phyloP scores from a whole-genome alignment of 768 basidiomycete species.

The Lactarius hengduanensis region DNA sequence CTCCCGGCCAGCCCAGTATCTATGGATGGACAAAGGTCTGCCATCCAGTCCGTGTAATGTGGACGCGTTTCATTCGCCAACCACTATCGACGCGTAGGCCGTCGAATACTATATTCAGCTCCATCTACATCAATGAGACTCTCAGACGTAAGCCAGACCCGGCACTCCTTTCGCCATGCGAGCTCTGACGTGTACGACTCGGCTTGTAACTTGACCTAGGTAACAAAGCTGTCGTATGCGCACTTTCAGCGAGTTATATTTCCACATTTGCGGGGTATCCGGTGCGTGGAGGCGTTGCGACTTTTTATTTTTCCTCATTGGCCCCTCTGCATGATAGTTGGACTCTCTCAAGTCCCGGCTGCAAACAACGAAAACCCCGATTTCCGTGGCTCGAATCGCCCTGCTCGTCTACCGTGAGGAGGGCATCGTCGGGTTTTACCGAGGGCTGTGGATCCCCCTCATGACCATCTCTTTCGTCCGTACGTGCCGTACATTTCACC shows the following conservation, averaged over 20 bases:
- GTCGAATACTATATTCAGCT: constrained; percentile 23
- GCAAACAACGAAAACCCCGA: constrained; percentile 76
- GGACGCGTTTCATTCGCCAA: constrained; percentile 14
- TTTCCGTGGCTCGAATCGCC: constrained; percentile 72
- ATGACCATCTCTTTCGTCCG: constrained; percentile 96
- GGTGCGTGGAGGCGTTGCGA: constrained; percentile 35
- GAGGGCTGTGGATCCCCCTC: constrained; percentile 89
- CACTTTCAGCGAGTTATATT: constrained; percentile 86
- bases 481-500: constrained; percentile 43
- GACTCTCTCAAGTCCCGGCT: constrained; percentile 94
- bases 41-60: constrained; percentile 6
- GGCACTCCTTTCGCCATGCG: not conserved
- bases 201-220: constrained; percentile 41
- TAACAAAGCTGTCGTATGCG: constrained; percentile 87
- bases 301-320: not conserved
- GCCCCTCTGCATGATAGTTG: constrained; percentile 47
- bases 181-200: constrained; percentile 23
- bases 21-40: constrained; percentile 33
- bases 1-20: constrained; percentile 61
- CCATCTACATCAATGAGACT: constrained; percentile 28
- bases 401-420: constrained; percentile 76
- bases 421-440: constrained; percentile 86
- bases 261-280: constrained; percentile 94
- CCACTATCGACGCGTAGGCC: constrained; percentile 16
- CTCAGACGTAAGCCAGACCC: constrained; percentile 25